Conservation (phyloP, 164 flowering plant species). For the Warburgia ugandensis region DNA sequence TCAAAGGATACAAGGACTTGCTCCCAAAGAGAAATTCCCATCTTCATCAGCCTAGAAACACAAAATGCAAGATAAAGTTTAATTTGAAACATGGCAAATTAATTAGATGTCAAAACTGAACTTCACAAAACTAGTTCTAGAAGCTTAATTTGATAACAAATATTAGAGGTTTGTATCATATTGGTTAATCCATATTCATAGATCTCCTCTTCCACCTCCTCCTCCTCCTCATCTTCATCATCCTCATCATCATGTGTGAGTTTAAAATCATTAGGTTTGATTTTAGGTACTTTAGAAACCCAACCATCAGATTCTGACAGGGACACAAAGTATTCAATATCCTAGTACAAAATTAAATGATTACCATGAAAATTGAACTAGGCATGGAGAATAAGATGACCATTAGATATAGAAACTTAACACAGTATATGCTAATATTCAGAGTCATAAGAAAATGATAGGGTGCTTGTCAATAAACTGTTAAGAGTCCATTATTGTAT, state of each 20-base stretch:
- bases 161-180: conserved; percentile 18
- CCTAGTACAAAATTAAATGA: too few relatives aligned
- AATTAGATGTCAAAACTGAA: not conserved
- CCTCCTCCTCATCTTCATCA: conserved; percentile 42
- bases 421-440: too few relatives aligned
- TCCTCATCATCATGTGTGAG: conserved; percentile 22
- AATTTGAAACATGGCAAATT: not conserved
- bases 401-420: too few relatives aligned
- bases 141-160: not conserved
- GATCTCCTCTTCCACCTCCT: conserved; percentile 39
- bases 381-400: too few relatives aligned
- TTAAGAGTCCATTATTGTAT: too few relatives aligned
- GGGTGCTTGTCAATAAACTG: conserved; percentile 22
- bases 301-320: conserved; percentile 9
- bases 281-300: conserved; percentile 5
- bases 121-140: not conserved
- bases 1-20: conserved; percentile 63
- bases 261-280: conserved; percentile 14
- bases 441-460: too few relatives aligned
- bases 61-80: conserved; percentile 6
- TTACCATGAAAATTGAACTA: not conserved
- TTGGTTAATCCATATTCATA: conserved; percentile 37
- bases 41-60: conserved; percentile 40
- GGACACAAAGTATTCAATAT: not conserved
- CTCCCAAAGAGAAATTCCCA: conserved; percentile 28